Conservation (phyloP, 2,329 filamentous ascomycete species). For the Verticillium isaacii region DNA sequence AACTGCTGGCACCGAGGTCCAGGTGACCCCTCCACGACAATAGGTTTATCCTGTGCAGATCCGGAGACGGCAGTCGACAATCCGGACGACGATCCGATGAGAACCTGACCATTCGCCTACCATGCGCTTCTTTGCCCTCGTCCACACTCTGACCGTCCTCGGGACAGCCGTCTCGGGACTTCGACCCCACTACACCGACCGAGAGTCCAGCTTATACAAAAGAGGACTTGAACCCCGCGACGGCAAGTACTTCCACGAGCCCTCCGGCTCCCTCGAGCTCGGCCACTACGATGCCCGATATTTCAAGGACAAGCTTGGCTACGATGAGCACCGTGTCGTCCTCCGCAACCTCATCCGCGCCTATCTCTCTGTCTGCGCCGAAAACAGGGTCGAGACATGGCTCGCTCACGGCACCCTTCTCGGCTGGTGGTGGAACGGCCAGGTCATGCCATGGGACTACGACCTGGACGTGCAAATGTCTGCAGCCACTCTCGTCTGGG, state of each 20-base stretch:
- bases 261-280: conserved; percentile 53
- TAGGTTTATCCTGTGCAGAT: neutral
- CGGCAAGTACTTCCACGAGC: conserved; percentile 60
- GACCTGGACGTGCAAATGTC: conserved; percentile 80
- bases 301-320: conserved; percentile 58
- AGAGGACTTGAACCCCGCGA: conserved; percentile 21
- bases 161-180: neutral
- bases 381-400: conserved; percentile 72
- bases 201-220: neutral
- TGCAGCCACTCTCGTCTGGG: conserved; percentile 57
- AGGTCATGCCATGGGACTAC: conserved; percentile 79
- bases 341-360: conserved; percentile 68
- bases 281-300: conserved; percentile 73
- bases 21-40: neutral
- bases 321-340: conserved; percentile 61
- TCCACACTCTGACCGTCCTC: neutral
- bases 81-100: neutral
- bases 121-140: neutral
- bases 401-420: conserved; percentile 79
- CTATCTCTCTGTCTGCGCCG: conserved; percentile 64
- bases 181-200: neutral
- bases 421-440: conserved; percentile 84
- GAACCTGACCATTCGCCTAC: neutral
- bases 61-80: neutral
- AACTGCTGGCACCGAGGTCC: neutral